Base-by-base conservation (phyloP, 2,329 filamentous ascomycete species). In the Lachnellula arida region DNA sequence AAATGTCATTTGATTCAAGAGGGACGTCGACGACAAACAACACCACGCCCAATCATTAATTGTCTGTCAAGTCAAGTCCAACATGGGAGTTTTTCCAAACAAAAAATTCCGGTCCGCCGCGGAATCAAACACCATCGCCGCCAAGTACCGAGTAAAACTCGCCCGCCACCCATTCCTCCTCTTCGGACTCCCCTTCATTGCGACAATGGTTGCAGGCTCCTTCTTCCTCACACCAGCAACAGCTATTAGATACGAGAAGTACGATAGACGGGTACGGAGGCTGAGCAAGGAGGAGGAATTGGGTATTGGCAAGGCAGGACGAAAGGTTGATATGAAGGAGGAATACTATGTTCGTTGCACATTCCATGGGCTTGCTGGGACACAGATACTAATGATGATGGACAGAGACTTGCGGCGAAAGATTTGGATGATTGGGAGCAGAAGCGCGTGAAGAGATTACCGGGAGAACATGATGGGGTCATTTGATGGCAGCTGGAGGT, bases 401-500 rank as follows among this genome's bases (percentile, higher is more conserved):
- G 43, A 55, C 72, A 94, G 89, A 84, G 85, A 74, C 77, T 89
- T 40, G 88, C 90, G 64, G 89, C 89, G 34, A 96, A 95, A 72
- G 94, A 97, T 70, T 75, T 97, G 59, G 93, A 99, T 68, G 82
- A 91, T 69, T 99, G 94, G 94, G 93, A 97, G 72, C 94, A 97
- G 75, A 95, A 94, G 74, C 85, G 95, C 52, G 91, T 97, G 11
- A 85, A 96, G 76, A 80, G 94, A 70, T 80, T 97, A 58, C 86
- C 89, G 19, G 94, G 94, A 63, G 95, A 99, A 73, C 88, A 84
- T 58, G 93, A 99, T 71, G 93, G 93, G 35, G 81, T 89, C 50
- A 71, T 96, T 63, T 87, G 72, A 46, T 28, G 14, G 46, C 11
- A 40, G 23, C 7, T 9, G 42, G 22, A 40, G 11, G 17, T n/a